These are phyloP conservation scores for Picocystis sp. DNA, from an alignment of 163 green algal genomes.

Conservation along the genomic window DNA sequence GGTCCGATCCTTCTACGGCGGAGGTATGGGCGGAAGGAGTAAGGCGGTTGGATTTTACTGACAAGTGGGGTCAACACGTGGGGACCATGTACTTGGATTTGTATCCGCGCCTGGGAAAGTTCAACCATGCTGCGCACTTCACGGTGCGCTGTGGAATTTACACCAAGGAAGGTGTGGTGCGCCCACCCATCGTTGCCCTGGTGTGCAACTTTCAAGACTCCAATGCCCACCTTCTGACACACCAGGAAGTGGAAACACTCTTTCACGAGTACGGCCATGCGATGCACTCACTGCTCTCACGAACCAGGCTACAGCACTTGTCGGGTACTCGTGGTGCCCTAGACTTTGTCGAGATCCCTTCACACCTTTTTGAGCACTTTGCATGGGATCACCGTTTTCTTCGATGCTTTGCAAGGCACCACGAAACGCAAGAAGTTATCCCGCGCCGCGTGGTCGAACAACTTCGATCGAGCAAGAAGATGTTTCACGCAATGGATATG, in stretches of 20 bases:
- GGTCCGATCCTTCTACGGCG: too few species aligned
- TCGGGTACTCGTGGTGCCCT: constrained; percentile 51
- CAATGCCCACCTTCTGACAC: constrained; percentile 18
- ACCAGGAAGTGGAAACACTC: constrained; percentile 53
- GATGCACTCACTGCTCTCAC: constrained; percentile 39
- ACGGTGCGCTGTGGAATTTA: constrained; percentile 52
- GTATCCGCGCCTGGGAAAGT: constrained; percentile 48
- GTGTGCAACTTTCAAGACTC: constrained; percentile 34
- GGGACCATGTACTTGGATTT: constrained; percentile 73
- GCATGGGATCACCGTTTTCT: constrained; percentile 33
- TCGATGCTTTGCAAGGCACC: constrained; percentile 28
- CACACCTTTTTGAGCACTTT: constrained; percentile 71
- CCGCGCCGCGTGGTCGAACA: constrained; percentile 11
- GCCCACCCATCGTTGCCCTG: constrained; percentile 48
- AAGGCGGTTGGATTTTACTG: too few species aligned
- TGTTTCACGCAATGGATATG: constrained; percentile 33
- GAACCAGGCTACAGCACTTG: constrained; percentile 52
- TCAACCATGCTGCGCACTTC: constrained; percentile 59
- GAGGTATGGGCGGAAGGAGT: too few species aligned
- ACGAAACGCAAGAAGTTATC: constrained; percentile 20
- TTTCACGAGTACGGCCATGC: constrained; percentile 91
- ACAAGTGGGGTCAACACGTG: too few species aligned
- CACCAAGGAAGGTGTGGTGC: neutral
- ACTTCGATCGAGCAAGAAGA: constrained; percentile 5
- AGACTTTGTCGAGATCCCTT: constrained; percentile 76